Percentiles rank a stretch among this genome's conserved stretches.
Conservation (phyloP, 805 yeast genomes). For the Wickerhamiella azymoides region DNA sequence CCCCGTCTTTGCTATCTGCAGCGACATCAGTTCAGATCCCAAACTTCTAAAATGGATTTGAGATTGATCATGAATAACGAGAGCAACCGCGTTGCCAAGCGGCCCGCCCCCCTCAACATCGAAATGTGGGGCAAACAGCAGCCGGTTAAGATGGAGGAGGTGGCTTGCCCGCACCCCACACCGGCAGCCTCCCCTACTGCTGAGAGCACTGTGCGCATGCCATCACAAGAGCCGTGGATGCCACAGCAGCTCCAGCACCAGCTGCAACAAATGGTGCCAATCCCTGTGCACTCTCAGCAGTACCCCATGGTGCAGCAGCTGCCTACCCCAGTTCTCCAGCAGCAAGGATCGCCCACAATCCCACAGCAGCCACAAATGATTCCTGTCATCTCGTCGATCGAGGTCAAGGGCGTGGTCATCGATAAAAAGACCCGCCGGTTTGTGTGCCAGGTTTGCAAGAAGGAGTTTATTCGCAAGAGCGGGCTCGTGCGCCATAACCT, state of each 20-base stretch:
- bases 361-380: background rate
- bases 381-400: constrained; percentile 8
- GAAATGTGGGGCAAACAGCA: background rate
- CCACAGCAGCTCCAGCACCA: background rate
- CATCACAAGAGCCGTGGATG: background rate
- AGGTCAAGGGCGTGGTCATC: constrained; percentile 6
- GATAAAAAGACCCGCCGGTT: constrained; percentile 18
- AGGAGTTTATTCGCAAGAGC: constrained; percentile 58
- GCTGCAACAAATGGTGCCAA: background rate
- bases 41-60: background rate
- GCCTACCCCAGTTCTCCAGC: background rate
- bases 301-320: background rate
- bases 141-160: background rate
- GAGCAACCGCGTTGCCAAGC: background rate
- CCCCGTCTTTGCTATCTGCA: background rate
- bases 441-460: constrained; percentile 37
- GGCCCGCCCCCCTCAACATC: background rate
- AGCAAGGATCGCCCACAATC: background rate
- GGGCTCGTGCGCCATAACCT: constrained; percentile 71
- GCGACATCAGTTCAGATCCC: background rate
- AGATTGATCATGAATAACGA: background rate
- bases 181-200: constrained; percentile 6
- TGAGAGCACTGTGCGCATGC: background rate
- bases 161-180: background rate
- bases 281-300: background rate